Conservation (phyloP, 2,329 filamentous ascomycete genomes). For the Aspergillus sp. region DNA sequence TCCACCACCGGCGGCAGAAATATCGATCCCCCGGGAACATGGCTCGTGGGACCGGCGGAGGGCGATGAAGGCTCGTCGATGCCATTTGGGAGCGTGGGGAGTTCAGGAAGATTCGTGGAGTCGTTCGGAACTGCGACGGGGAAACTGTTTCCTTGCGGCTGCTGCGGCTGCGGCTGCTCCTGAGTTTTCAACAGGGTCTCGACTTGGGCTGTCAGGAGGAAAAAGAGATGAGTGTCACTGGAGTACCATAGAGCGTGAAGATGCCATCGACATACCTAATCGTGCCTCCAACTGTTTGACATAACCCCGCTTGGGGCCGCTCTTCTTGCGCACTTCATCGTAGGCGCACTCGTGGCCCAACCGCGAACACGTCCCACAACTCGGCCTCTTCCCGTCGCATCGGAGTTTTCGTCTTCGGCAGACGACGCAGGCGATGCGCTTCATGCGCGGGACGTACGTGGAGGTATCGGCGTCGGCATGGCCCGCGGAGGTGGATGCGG, state of each 20-base stretch:
- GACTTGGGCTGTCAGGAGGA: conserved; percentile 69
- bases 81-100: conserved; percentile 20
- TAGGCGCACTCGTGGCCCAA: conserved; percentile 85
- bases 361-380: conserved; percentile 85
- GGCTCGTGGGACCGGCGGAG: conserved; percentile 25
- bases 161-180: conserved; percentile 46
- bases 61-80: conserved; percentile 20
- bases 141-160: conserved; percentile 26
- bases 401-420: conserved; percentile 89
- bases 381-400: conserved; percentile 81
- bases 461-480: conserved; percentile 46
- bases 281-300: conserved; percentile 92
- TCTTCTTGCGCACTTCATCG: conserved; percentile 90
- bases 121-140: conserved; percentile 28
- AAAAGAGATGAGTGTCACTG: neutral
- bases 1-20: conserved; percentile 23
- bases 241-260: neutral
- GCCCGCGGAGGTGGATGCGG: conserved; percentile 28
- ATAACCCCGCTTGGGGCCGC: conserved; percentile 89
- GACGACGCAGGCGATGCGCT: conserved; percentile 91
- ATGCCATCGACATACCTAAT: conserved; percentile 66
- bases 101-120: conserved; percentile 22
- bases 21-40: conserved; percentile 19
- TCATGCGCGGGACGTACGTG: conserved; percentile 70
- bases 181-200: conserved; percentile 86